phyloP scores from a whole-genome alignment of 176 grass and related monocot genomes.

The Eragrostis nindensis region DNA sequence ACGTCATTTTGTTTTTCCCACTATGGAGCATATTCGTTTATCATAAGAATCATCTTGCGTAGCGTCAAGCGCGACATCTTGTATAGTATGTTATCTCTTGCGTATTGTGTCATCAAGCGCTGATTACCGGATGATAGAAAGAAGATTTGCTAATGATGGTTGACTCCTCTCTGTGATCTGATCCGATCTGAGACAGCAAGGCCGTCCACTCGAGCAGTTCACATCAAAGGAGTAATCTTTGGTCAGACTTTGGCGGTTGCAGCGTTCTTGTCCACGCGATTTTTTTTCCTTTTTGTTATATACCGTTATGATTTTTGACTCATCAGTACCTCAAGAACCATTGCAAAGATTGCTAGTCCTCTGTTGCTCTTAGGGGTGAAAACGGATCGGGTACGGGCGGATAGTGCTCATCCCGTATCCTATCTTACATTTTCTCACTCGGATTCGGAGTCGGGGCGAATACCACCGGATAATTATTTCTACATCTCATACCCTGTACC shows the following conservation, averaged over 20 bases:
- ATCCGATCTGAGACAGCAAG: background rate
- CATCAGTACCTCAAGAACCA: background rate
- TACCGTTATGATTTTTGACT: conserved; percentile 7
- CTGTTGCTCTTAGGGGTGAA: no score
- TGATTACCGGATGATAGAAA: background rate
- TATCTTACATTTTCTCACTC: no score
- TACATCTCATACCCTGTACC: no score
- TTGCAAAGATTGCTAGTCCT: background rate
- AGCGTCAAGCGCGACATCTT: background rate
- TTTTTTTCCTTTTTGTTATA: background rate
- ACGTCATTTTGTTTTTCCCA: background rate
- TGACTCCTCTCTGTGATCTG: background rate
- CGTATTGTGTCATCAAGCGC: background rate
- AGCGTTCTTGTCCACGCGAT: no score
- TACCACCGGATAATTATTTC: no score
- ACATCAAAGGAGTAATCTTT: background rate
- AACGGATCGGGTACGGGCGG: no score
- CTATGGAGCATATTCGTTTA: conserved; percentile 16
- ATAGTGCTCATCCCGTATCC: no score
- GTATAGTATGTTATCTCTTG: background rate
- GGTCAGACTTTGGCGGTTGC: background rate
- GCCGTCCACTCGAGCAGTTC: background rate
- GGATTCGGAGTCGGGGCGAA: no score
- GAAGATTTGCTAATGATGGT: background rate
- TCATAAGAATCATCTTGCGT: background rate